phyloP scores from a whole-genome alignment of 441 rosid species.

The Kokia cookei region DNA sequence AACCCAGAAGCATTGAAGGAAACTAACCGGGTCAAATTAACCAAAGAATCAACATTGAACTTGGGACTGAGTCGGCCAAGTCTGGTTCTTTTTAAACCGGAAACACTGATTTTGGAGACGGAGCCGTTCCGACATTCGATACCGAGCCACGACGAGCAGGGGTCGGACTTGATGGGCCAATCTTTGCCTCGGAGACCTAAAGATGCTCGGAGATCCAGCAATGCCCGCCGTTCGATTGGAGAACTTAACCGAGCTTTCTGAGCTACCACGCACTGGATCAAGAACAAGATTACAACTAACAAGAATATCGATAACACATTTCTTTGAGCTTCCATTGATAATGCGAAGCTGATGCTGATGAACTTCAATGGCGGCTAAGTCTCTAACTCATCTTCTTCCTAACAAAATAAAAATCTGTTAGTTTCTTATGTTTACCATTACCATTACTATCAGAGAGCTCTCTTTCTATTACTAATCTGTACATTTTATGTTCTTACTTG shows the following conservation, averaged over 20 bases:
- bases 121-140: constrained; percentile 34
- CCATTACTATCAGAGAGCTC: constrained; percentile 1
- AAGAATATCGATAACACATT: constrained; percentile 3
- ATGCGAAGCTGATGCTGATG: background rate
- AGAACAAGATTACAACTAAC: constrained; percentile 17
- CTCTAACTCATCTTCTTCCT: constrained; percentile 11
- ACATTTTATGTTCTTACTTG: constrained; percentile 1
- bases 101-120: constrained; percentile 33
- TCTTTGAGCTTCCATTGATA: constrained; percentile 22
- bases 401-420: background rate
- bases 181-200: constrained; percentile 44
- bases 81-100: constrained; percentile 50
- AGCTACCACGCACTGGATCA: constrained; percentile 29
- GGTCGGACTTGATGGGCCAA: constrained; percentile 55
- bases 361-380: background rate
- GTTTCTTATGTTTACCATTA: background rate
- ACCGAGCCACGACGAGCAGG: constrained; percentile 53
- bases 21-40: constrained; percentile 38
- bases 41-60: constrained; percentile 45
- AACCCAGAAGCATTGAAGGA: constrained; percentile 61
- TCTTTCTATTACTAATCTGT: background rate
- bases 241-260: constrained; percentile 33
- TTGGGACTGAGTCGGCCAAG: constrained; percentile 35
- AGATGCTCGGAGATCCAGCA: constrained; percentile 50
- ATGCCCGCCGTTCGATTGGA: constrained; percentile 31